Percentiles rank a stretch among this genome's conserved stretches.
phyloP scores from a whole-genome alignment of 805 yeast genomes.

The Debaryomyces hansenii region DNA sequence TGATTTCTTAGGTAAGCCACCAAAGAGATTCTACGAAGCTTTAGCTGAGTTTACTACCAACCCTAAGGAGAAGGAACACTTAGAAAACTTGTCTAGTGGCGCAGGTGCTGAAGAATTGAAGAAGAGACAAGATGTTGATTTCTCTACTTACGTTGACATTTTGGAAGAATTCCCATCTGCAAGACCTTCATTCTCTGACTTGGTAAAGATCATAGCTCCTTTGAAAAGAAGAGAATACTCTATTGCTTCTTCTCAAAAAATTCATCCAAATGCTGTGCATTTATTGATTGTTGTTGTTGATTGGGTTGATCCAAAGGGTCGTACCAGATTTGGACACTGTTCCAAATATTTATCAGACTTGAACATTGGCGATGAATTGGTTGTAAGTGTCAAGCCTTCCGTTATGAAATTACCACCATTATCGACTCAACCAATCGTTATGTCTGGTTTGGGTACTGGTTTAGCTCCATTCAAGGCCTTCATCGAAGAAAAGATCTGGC shows the following conservation, averaged over 20 bases:
- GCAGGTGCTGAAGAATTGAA: conserved; percentile 86
- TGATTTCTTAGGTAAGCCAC: conserved; percentile 93
- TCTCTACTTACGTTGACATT: conserved; percentile 76
- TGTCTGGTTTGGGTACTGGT: conserved; percentile 98
- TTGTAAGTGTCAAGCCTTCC: conserved; percentile 93
- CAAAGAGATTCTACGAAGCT: conserved; percentile 88
- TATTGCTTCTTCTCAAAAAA: conserved; percentile 91
- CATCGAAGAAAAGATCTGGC: conserved; percentile 93
- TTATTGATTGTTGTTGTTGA: conserved; percentile 92
- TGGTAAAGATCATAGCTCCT: conserved; percentile 75
- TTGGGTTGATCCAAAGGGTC: conserved; percentile 85
- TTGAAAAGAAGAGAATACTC: conserved; percentile 97
- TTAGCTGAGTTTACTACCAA: conserved; percentile 73
- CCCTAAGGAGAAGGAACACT: conserved; percentile 59
- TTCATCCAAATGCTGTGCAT: conserved; percentile 90
- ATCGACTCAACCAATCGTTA: conserved; percentile 85
- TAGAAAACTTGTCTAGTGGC: conserved; percentile 66
- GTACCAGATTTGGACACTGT: conserved; percentile 90
- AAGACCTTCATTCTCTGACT: conserved; percentile 69
- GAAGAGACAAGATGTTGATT: conserved; percentile 80
- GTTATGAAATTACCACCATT: conserved; percentile 94
- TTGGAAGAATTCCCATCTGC: conserved; percentile 79
- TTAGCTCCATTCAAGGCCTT: conserved; percentile 98
- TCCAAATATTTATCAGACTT: conserved; percentile 86
- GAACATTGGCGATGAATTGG: conserved; percentile 76